A percentile compares a stretch with the other conserved stretches of the same genome.
These are phyloP conservation scores for Penicillium macrosclerotiorum DNA, from an alignment of 495 filamentous ascomycete genomes.

Conservation along the genomic window DNA sequence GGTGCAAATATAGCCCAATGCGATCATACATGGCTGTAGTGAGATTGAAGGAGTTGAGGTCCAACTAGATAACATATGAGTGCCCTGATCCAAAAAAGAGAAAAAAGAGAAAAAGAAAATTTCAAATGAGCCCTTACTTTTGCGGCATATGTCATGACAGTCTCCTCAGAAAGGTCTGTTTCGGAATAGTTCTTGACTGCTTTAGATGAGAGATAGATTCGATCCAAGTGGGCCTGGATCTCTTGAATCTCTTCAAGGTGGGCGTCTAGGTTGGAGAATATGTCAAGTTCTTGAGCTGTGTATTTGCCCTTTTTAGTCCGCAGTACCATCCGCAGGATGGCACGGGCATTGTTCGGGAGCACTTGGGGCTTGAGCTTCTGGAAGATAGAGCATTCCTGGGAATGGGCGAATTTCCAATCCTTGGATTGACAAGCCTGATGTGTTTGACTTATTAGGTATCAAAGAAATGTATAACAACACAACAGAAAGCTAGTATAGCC, in stretches of 20 bases:
- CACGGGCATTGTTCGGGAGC: constrained; percentile 57
- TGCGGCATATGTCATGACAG: constrained; percentile 39
- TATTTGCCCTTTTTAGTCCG: constrained; percentile 35
- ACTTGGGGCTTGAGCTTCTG: constrained; percentile 43
- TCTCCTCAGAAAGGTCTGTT: constrained; percentile 37
- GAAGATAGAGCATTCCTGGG: constrained; percentile 58
- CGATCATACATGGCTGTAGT: constrained; percentile 56
- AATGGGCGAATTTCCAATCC: constrained; percentile 61
- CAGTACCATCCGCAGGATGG: constrained; percentile 51
- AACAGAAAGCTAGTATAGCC: neutral
- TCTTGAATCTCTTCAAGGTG: constrained; percentile 46
- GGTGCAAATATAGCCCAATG: constrained; percentile 61
- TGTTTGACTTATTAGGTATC: too few relatives aligned
- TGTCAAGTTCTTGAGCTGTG: constrained; percentile 32
- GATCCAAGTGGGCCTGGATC: constrained; percentile 40
- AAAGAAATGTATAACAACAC: constrained; percentile 2
- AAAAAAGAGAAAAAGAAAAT: neutral
- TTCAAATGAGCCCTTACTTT: constrained; percentile 34
- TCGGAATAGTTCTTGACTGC: constrained; percentile 53
- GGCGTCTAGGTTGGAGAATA: constrained; percentile 45
- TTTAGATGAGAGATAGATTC: constrained; percentile 51
- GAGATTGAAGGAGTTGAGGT: constrained; percentile 61
- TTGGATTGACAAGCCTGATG: constrained; percentile 61
- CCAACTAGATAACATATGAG: constrained; percentile 31
- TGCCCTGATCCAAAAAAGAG: neutral